Percentiles rank a stretch among this genome's conserved stretches.
These are phyloP conservation scores for Saxophila tyrrhenica DNA, from an alignment of 495 filamentous ascomycete species.

Conservation along the genomic window DNA sequence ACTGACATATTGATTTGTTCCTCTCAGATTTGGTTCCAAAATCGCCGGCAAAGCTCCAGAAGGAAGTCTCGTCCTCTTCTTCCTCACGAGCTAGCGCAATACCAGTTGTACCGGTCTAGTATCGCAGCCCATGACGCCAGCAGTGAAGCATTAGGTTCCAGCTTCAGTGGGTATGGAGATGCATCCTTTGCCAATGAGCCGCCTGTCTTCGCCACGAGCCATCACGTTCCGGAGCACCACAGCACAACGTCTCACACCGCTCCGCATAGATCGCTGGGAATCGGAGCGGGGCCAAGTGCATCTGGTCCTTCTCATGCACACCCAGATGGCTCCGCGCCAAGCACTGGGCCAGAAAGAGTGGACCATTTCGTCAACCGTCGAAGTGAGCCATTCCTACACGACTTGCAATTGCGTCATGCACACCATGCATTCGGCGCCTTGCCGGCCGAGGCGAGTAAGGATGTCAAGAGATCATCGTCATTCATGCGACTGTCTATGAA, in stretches of 20 bases:
- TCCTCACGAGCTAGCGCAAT: conserved; percentile 53
- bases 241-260: too few relatives aligned
- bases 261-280: too few relatives aligned
- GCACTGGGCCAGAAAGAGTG: too few relatives aligned
- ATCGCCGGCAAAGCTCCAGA: conserved; percentile 85
- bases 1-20: neutral
- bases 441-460: neutral
- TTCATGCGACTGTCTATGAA: conserved; percentile 58
- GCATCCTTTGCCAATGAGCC: neutral
- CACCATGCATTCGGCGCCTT: neutral
- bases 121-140: neutral
- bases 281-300: too few relatives aligned
- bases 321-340: too few relatives aligned
- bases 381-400: too few relatives aligned
- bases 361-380: too few relatives aligned
- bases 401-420: neutral
- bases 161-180: neutral
- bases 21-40: conserved; percentile 95
- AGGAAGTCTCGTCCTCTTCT: conserved; percentile 81
- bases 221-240: too few relatives aligned
- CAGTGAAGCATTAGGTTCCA: neutral
- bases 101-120: conserved; percentile 12
- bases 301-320: too few relatives aligned
- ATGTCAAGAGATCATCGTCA: conserved; percentile 31
- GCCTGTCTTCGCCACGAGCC: neutral